Percentiles rank a stretch among this genome's conserved stretches.
These are phyloP conservation scores for Corinectria fuckeliana DNA, from an alignment of 2,329 filamentous ascomycete genomes.

Conservation along the genomic window DNA sequence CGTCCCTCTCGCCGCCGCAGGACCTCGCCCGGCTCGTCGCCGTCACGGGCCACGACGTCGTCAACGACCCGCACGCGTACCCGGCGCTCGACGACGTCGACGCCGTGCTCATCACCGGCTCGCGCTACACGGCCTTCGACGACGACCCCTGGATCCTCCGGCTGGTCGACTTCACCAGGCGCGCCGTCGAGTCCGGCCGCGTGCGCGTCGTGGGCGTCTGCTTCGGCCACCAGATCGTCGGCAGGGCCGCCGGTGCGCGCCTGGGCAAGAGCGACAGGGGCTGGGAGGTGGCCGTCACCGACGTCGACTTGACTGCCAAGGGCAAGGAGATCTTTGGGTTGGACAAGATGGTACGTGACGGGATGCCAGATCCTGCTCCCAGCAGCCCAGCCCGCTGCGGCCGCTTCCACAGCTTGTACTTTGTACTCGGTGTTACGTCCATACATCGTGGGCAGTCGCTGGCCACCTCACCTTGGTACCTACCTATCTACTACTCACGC, in stretches of 20 bases:
- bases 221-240: constrained; percentile 58
- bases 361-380: constrained; percentile 59
- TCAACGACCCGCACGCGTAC: constrained; percentile 69
- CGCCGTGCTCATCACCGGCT: constrained; percentile 81
- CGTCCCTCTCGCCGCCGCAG: constrained; percentile 49
- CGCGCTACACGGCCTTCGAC: constrained; percentile 60
- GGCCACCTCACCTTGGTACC: no score
- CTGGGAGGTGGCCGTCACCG: constrained; percentile 54
- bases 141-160: constrained; percentile 53
- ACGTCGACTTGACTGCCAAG: constrained; percentile 47
- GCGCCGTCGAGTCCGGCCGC: constrained; percentile 46
- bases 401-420: constrained; percentile 66
- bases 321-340: constrained; percentile 50
- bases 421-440: background rate
- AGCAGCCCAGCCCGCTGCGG: constrained; percentile 56
- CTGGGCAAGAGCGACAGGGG: constrained; percentile 48
- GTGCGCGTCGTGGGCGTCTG: constrained; percentile 67
- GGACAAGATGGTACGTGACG: constrained; percentile 41
- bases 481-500: no score
- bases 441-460: background rate
- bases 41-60: constrained; percentile 74
- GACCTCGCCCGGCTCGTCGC: constrained; percentile 56
- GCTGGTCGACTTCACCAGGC: constrained; percentile 48
- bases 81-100: constrained; percentile 78
- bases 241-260: constrained; percentile 47